These are phyloP conservation scores for Ramularia endophylla DNA, from an alignment of 2,329 filamentous ascomycete genomes.

Conservation along the genomic window DNA sequence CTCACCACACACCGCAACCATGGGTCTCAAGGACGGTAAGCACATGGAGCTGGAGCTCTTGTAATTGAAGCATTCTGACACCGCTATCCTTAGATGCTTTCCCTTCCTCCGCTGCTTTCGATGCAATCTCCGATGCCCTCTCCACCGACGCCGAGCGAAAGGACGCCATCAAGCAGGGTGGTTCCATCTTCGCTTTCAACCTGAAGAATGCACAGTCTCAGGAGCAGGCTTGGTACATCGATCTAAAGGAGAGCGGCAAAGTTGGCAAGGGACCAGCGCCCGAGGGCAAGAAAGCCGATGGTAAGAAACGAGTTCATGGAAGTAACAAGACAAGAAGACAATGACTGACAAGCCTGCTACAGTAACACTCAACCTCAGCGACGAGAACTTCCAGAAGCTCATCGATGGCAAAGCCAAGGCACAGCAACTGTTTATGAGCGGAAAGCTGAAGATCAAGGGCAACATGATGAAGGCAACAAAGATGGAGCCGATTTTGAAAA, in stretches of 20 bases:
- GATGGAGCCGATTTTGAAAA: constrained; percentile 88
- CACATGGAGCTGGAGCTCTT: not conserved
- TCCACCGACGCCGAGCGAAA: constrained; percentile 66
- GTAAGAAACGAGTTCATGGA: constrained; percentile 52
- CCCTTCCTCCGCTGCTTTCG: constrained; percentile 86
- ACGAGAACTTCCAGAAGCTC: constrained; percentile 80
- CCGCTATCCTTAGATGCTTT: constrained; percentile 49
- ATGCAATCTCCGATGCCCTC: constrained; percentile 72
- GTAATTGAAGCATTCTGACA: constrained; percentile 1
- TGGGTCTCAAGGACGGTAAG: constrained; percentile 70
- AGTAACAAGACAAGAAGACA: not conserved
- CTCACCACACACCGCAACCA: constrained; percentile 29
- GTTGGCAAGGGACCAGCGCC: constrained; percentile 69
- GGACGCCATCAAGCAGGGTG: constrained; percentile 82
- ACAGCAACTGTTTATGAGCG: constrained; percentile 94
- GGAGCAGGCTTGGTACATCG: constrained; percentile 85
- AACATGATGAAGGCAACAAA: constrained; percentile 99
- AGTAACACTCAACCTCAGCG: constrained; percentile 83
- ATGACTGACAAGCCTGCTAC: constrained; percentile 7
- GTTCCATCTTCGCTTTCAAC: constrained; percentile 83
- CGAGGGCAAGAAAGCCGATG: constrained; percentile 70
- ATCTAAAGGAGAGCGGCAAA: constrained; percentile 82
- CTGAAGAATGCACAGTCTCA: constrained; percentile 82
- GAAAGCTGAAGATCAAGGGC: constrained; percentile 96
- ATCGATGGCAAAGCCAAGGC: constrained; percentile 85